Evolutionary conservation across 139 green algal genomes (phyloP), one percentile per base, ranked within the genome.

Genomic region (Yamagishiella unicocca): DNA sequence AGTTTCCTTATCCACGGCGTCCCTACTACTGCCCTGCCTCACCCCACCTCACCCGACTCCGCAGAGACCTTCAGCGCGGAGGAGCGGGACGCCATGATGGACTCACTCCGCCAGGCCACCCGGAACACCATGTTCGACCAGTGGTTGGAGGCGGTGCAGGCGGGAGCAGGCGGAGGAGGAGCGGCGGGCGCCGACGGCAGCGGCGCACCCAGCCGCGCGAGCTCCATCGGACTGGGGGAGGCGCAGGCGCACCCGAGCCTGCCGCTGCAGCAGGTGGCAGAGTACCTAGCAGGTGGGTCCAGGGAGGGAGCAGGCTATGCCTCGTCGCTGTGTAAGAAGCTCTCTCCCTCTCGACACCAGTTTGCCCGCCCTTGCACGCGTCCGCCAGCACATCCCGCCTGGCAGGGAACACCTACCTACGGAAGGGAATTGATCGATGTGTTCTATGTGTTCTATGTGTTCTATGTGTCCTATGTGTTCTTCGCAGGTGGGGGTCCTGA

Each of bases 41-140:
- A 12, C 17, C 35, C 35, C 27, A 33, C 67, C n/a, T 50, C 64
- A 25, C 8, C 68, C 37, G 1, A 21, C 7, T 37, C 37, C 68
- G 27, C 89, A 95, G 93, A 90, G 31, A 95, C 93, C 2, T 96
- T 97, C 87, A 95, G 87, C 4, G 85, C 90, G 29, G 94, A 97
- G 68, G 96, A 98, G 89, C 91, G 91, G 74, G 88, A 92, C 2
- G 93, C 90, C 4, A 98, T 98, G 96, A 97, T 97, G 91, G 92
- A 92, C 40, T 95, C 90, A 19, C 85, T 98, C 54, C 93, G 95
- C 2, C 90, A 91, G 7, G 96, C 95, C 27, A 97, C 96, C n/a
- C 93, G 94, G 45, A 96, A 98, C 90, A 99, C 97, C 53, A 95
- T 94, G 78, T 99, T 99, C 90, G 96, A 98, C 78, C 94, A 96